Evolutionary conservation across 2,329 filamentous ascomycete genomes (phyloP), one percentile per base, ranked within the genome.

Genomic region (Botryosphaeria dothidea): DNA sequence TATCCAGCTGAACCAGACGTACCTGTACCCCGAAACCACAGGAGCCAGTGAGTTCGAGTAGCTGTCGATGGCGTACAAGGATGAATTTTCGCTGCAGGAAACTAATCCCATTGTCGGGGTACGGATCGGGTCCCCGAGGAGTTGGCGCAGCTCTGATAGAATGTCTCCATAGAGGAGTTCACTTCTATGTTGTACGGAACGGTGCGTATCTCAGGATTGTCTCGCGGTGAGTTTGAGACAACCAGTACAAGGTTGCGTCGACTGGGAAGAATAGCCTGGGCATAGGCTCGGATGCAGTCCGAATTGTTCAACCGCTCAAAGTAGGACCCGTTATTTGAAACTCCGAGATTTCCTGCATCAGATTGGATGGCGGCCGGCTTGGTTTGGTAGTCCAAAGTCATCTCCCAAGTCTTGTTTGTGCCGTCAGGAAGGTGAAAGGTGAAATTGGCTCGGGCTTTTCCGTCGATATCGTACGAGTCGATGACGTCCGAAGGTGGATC

Each of bases 221-320:
- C 38, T 11, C 54, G 11, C 9, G 54, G 34, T 23, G 13, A 17
- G n/a, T 11, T 58, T 3, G 19, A 25, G 0, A 62, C 60, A 3
- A 72, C 66, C 1, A 71, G 52, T 13, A 72, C 56, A 0, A 71
- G 3, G 23, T 69, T 69, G 11, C 65, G 56, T 21, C 66, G 46
- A n/a, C 62, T 56, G 4, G 66, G 67, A 9, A 69, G 66, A 17
- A 69, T 65, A 4, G 29, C 58, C 4, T 64, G 49, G 2, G 68
- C 67, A 56, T 73, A 73, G 34, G 58, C 49, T 8, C 69, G 49
- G 1, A 73, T 62, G 52, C 72, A 73, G 6, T 68, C 57, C 2
- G 36, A 0, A 25, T 67, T 67, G n/a, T 64, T 38, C 1, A 68
- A 57, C 8, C 64, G 57, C 4, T 69, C 66, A 8, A 69, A 62